These are phyloP conservation scores for Volvox reticuliferus DNA, from an alignment of 139 green algal genomes.

Conservation along the genomic window DNA sequence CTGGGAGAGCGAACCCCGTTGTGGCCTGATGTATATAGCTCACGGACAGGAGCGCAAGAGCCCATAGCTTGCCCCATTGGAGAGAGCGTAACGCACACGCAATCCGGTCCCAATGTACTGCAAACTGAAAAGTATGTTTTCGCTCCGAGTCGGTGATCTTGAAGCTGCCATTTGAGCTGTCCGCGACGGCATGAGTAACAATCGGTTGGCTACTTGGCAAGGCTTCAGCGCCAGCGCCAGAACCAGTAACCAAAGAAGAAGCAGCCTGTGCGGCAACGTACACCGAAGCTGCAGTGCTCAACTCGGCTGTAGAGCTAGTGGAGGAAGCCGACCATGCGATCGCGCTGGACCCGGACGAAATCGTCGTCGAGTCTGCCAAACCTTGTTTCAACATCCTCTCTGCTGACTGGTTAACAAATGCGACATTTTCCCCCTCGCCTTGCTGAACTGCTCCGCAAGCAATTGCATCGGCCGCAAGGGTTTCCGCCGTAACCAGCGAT, in stretches of 20 bases:
- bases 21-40: constrained; percentile 90
- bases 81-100: not conserved
- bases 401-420: no score
- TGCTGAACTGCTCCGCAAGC: no score
- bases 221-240: not conserved
- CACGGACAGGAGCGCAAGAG: constrained; percentile 77
- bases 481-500: not conserved
- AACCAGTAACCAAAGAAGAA: not conserved
- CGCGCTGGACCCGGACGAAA: not conserved
- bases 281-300: not conserved
- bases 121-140: not conserved
- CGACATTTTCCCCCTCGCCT: no score
- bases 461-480: not conserved
- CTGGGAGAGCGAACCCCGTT: constrained; percentile 82
- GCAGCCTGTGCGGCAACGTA: not conserved
- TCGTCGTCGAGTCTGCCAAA: not conserved
- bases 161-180: not conserved
- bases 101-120: not conserved
- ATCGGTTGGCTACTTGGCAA: not conserved
- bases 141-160: not conserved
- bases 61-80: constrained; percentile 74
- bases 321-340: not conserved
- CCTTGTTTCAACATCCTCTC: no score
- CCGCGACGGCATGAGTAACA: not conserved
- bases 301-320: not conserved